These are phyloP conservation scores for Colletotrichum sp. DNA, from an alignment of 2,329 filamentous ascomycete species.

Conservation along the genomic window DNA sequence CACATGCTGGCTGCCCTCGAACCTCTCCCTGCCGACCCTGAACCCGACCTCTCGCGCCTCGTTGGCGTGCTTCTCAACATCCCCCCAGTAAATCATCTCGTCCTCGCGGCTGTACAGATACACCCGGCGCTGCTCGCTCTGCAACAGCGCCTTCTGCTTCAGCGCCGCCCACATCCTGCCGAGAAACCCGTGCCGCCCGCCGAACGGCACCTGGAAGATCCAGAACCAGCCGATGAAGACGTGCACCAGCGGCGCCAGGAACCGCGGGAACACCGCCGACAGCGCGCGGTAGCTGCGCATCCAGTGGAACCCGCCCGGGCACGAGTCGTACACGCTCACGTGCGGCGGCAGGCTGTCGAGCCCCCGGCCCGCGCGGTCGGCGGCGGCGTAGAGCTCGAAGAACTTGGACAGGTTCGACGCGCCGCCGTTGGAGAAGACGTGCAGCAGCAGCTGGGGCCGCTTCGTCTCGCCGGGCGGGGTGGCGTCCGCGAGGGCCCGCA, in stretches of 20 bases:
- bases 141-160: conserved; percentile 36
- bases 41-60: conserved; percentile 45
- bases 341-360: conserved; percentile 42
- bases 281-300: conserved; percentile 43
- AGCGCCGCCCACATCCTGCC: conserved; percentile 40
- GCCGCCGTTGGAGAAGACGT: conserved; percentile 60
- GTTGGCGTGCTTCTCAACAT: conserved; percentile 54
- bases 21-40: conserved; percentile 47
- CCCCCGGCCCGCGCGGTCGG: conserved; percentile 21
- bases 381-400: conserved; percentile 36
- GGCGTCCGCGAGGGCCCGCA: conserved; percentile 36
- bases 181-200: conserved; percentile 31
- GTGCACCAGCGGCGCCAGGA: conserved; percentile 38
- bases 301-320: conserved; percentile 50
- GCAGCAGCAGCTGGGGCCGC: conserved; percentile 43
- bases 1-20: conserved; percentile 55
- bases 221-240: conserved; percentile 36
- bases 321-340: conserved; percentile 52
- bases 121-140: conserved; percentile 46
- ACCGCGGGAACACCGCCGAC: conserved; percentile 36
- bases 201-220: conserved; percentile 33
- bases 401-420: conserved; percentile 44
- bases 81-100: conserved; percentile 46
- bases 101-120: conserved; percentile 60
- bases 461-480: conserved; percentile 14